These are phyloP conservation scores for Rhodotorula sp. DNA, from an alignment of 1,284 basidiomycete species.

Conservation along the genomic window DNA sequence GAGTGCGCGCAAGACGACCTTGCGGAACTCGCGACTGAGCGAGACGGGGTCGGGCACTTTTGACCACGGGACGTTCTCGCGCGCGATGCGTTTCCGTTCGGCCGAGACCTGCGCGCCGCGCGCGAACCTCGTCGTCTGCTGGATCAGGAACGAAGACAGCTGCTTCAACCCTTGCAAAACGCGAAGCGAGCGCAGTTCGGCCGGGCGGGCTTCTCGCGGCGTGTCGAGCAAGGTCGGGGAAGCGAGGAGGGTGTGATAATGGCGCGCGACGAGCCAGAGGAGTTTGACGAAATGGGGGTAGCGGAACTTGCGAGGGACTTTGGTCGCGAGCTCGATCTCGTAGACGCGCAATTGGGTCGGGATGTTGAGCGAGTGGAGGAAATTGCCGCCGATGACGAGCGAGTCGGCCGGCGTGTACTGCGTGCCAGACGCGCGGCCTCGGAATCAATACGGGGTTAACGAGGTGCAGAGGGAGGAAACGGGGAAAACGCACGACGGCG, in stretches of 20 bases:
- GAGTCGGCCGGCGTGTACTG: slow-evolving; percentile 88
- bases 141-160: slow-evolving; percentile 74
- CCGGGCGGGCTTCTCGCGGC: background rate
- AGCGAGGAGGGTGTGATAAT: slow-evolving; percentile 26
- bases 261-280: slow-evolving; percentile 49
- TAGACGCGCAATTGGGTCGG: slow-evolving; percentile 68
- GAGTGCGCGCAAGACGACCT: slow-evolving; percentile 67
- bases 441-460: too few species aligned
- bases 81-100: slow-evolving; percentile 63
- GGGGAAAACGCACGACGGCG: slow-evolving; percentile 70
- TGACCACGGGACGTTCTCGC: slow-evolving; percentile 76
- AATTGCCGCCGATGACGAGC: slow-evolving; percentile 96
- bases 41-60: slow-evolving; percentile 73
- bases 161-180: slow-evolving; percentile 69
- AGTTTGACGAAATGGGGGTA: slow-evolving; percentile 63
- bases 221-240: background rate
- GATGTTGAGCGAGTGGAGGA: slow-evolving; percentile 69
- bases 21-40: slow-evolving; percentile 75
- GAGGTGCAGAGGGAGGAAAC: background rate
- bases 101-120: slow-evolving; percentile 37
- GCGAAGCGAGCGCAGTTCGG: slow-evolving; percentile 52
- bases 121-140: slow-evolving; percentile 68
- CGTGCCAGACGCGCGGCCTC: background rate
- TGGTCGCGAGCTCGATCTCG: slow-evolving; percentile 87
- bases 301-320: slow-evolving; percentile 90